Evolutionary conservation across 768 basidiomycete genomes (phyloP).

Genomic region (Exidia glandulosa): DNA sequence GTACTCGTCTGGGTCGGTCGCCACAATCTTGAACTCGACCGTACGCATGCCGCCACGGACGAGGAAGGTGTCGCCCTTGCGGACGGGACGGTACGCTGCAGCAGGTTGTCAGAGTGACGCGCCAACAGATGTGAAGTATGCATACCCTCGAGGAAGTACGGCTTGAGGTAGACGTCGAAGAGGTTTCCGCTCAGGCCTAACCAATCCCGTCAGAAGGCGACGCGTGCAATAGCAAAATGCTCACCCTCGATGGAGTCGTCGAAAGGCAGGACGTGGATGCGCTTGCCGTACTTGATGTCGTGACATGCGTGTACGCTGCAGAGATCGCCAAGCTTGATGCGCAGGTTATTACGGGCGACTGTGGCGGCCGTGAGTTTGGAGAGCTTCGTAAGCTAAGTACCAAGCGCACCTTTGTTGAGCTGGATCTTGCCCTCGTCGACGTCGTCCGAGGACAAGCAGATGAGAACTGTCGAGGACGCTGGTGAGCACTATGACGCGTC

Average conservation of each 20-base stretch:
- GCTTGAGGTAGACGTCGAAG: conserved; percentile 96
- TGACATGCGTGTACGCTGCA: conserved; percentile 92
- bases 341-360: conserved; percentile 98
- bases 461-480: conserved; percentile 50
- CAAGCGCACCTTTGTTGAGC: conserved; percentile 68
- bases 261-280: conserved; percentile 92
- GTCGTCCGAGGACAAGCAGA: conserved; percentile 89
- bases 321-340: conserved; percentile 94
- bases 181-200: conserved; percentile 81
- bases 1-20: conserved; percentile 95
- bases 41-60: conserved; percentile 97
- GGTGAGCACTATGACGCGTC: background rate
- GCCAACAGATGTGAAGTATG: background rate
- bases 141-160: conserved; percentile 93
- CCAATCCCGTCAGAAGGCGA: background rate
- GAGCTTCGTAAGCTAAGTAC: background rate
- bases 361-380: background rate
- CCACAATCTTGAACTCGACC: conserved; percentile 98
- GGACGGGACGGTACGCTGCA: conserved; percentile 82
- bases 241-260: conserved; percentile 94
- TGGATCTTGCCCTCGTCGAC: conserved; percentile 98
- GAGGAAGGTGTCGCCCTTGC: conserved; percentile 98
- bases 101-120: conserved; percentile 3
- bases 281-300: conserved; percentile 98
- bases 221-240: conserved; percentile 1